Percentiles rank a stretch among this genome's conserved stretches.
Evolutionary conservation across 805 yeast species (phyloP).

Genomic region (Pichia scutulata): DNA sequence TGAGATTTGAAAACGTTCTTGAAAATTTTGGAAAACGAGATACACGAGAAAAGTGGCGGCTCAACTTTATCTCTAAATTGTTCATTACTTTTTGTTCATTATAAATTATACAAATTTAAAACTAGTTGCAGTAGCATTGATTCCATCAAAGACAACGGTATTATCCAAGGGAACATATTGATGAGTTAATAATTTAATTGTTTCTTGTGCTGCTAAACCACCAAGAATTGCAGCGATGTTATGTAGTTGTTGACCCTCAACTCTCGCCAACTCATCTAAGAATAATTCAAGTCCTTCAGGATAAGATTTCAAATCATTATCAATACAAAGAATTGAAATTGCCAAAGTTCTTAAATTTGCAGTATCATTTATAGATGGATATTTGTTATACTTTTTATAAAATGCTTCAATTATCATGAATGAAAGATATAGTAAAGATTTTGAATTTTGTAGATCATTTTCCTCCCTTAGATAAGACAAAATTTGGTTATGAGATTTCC

Average conservation of each 20-base stretch:
- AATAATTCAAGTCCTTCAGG: conserved; percentile 34
- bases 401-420: conserved; percentile 30
- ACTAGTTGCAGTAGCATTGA: conserved; percentile 36
- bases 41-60: neutral
- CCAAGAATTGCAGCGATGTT: conserved; percentile 68
- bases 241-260: conserved; percentile 39
- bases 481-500: neutral
- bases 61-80: too few species aligned
- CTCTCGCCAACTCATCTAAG: conserved; percentile 34
- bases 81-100: too few species aligned
- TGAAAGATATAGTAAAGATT: conserved; percentile 31
- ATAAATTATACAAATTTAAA: neutral
- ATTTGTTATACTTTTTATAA: conserved; percentile 18
- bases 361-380: conserved; percentile 16
- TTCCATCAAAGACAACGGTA: conserved; percentile 66
- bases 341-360: conserved; percentile 18
- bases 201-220: conserved; percentile 83
- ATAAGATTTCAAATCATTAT: conserved; percentile 8
- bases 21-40: too few species aligned
- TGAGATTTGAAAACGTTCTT: too few species aligned
- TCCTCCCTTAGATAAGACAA: neutral
- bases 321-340: conserved; percentile 21
- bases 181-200: conserved; percentile 60
- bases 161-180: conserved; percentile 80
- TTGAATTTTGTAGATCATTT: conserved; percentile 10